These are phyloP conservation scores for Chaetomium tenue DNA, from an alignment of 495 filamentous ascomycete genomes.

Conservation along the genomic window DNA sequence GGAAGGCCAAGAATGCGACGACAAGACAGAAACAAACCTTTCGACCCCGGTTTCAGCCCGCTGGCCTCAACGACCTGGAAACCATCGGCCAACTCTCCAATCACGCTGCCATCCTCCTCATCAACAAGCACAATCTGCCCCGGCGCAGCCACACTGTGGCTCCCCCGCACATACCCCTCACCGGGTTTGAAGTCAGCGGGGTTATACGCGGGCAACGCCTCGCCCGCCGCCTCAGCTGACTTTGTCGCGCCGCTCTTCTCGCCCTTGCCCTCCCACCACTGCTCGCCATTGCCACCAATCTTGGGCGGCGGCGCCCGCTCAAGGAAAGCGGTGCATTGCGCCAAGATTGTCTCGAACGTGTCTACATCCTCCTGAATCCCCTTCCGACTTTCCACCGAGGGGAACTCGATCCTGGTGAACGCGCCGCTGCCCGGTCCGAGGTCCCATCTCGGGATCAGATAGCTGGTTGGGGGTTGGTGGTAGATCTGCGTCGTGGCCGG, in stretches of 20 bases:
- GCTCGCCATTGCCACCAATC: background rate
- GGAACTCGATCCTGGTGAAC: conserved; percentile 89
- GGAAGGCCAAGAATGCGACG: background rate
- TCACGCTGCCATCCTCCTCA: conserved; percentile 91
- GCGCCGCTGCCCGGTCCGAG: conserved; percentile 80
- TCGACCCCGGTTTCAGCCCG: conserved; percentile 74
- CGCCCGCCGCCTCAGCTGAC: conserved; percentile 42
- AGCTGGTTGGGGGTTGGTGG: conserved; percentile 83
- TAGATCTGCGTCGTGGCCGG: conserved; percentile 94
- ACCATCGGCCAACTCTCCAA: conserved; percentile 83
- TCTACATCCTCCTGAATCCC: conserved; percentile 88
- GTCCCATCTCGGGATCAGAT: conserved; percentile 92
- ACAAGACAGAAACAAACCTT: conserved; percentile 58
- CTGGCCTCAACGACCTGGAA: conserved; percentile 75
- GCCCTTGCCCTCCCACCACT: conserved; percentile 29
- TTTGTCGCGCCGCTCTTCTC: conserved; percentile 34
- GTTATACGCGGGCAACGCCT: conserved; percentile 65
- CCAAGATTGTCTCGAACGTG: conserved; percentile 94
- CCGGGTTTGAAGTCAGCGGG: conserved; percentile 75
- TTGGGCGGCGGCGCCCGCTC: conserved; percentile 68
- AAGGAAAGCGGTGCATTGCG: conserved; percentile 91
- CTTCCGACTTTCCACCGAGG: conserved; percentile 62
- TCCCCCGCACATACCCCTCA: conserved; percentile 65
- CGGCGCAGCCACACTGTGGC: conserved; percentile 47
- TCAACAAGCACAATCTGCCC: conserved; percentile 92